Conservation (phyloP, 345 rosid genomes). For the Nephelium lappaceum region DNA sequence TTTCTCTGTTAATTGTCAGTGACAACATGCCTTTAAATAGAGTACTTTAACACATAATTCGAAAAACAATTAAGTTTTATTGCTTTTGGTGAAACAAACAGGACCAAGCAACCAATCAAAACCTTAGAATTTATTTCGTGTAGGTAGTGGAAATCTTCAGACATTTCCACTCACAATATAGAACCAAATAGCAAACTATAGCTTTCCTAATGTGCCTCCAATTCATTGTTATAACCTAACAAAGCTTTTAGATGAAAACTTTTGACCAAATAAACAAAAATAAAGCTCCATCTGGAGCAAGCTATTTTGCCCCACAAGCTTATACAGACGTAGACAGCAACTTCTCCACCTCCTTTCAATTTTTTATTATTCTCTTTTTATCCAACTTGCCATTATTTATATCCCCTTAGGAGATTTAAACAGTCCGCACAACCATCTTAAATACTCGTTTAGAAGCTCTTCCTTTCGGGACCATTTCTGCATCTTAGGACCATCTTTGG, state of each 20-base stretch:
- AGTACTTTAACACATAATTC: not conserved
- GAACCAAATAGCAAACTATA: not conserved
- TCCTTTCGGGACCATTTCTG: slow-evolving; percentile 18
- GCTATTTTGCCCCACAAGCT: slow-evolving; percentile 36
- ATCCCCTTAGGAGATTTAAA: slow-evolving; percentile 20
- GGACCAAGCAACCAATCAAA: slow-evolving; percentile 1
- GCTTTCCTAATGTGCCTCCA: not conserved
- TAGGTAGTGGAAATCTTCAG: slow-evolving; percentile 33
- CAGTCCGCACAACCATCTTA: slow-evolving; percentile 10
- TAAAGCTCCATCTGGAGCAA: slow-evolving; percentile 11
- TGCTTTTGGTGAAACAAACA: not conserved
- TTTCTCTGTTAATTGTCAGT: not conserved
- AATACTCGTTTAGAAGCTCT: not conserved
- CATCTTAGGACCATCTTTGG: slow-evolving; percentile 19
- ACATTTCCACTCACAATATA: slow-evolving; percentile 31
- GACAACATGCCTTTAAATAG: not conserved
- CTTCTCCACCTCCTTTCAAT: slow-evolving; percentile 21
- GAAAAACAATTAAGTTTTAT: not conserved
- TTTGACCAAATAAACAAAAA: slow-evolving; percentile 13
- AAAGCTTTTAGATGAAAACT: slow-evolving; percentile 1
- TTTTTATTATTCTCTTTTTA: slow-evolving; percentile 26
- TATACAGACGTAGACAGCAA: slow-evolving; percentile 30
- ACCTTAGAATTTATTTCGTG: not conserved
- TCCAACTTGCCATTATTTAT: slow-evolving; percentile 34
- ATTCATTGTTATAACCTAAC: not conserved